These are phyloP conservation scores for Vaccinium myrtillus DNA, from an alignment of 148 eudicot genomes.

Conservation along the genomic window DNA sequence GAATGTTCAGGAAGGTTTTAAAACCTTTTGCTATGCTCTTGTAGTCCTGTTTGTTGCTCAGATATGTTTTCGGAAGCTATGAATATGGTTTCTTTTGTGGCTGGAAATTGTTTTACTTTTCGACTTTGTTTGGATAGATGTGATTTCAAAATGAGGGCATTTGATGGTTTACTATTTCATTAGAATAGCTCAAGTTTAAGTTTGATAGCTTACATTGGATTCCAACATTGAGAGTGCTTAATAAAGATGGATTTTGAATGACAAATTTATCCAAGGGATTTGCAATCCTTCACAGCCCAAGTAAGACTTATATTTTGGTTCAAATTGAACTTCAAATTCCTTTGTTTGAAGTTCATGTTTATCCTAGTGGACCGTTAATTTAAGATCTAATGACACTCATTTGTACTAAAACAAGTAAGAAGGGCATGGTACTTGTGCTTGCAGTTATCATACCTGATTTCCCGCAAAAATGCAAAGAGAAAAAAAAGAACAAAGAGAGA, in stretches of 20 bases:
- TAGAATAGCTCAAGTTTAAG: not conserved
- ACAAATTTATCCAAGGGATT: not conserved
- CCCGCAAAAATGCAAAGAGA: too few relatives aligned
- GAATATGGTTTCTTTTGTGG: not conserved
- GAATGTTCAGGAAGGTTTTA: not conserved
- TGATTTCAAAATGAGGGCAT: not conserved
- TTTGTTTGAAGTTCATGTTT: not conserved
- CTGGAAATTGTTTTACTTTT: not conserved
- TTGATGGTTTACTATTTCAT: not conserved
- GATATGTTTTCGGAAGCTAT: not conserved
- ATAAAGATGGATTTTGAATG: not conserved
- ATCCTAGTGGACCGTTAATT: not conserved
- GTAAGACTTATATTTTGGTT: not conserved
- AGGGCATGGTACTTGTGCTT: not conserved
- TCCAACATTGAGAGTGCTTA: not conserved
- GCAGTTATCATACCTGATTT: not conserved
- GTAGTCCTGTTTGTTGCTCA: not conserved
- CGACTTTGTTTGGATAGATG: not conserved
- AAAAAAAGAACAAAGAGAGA: too few relatives aligned
- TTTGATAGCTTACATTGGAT: not conserved
- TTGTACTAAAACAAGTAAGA: not conserved
- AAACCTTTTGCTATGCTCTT: not conserved
- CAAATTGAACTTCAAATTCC: not conserved
- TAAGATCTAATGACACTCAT: not conserved
- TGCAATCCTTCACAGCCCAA: not conserved